Percentiles rank a stretch among this genome's conserved stretches.
Conservation (phyloP, 2,329 filamentous ascomycete species). For the Calonectria pteridis region DNA sequence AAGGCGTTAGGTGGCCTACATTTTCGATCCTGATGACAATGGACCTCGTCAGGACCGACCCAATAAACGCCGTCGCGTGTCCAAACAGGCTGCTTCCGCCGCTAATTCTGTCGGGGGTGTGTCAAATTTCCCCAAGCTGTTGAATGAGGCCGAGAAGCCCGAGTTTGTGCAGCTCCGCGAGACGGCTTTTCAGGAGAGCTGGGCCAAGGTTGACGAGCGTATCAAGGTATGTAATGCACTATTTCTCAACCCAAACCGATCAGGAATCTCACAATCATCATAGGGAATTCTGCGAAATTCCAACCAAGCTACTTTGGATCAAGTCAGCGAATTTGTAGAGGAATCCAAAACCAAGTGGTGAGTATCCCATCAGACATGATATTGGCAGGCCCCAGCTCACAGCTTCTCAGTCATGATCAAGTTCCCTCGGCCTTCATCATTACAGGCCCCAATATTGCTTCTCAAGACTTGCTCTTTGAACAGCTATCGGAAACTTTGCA, state of each 20-base stretch:
- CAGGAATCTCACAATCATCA: constrained; percentile 20
- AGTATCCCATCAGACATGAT: constrained; percentile 14
- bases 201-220: constrained; percentile 72
- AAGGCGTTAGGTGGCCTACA: constrained; percentile 66
- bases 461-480: constrained; percentile 79
- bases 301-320: constrained; percentile 70
- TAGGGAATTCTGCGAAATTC: constrained; percentile 71
- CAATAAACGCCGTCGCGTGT: constrained; percentile 69
- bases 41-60: constrained; percentile 55
- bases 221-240: constrained; percentile 61
- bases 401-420: constrained; percentile 54
- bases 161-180: constrained; percentile 66
- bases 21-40: constrained; percentile 67
- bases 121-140: constrained; percentile 62
- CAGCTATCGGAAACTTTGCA: constrained; percentile 73
- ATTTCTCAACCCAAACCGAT: constrained; percentile 32
- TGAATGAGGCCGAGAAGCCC: constrained; percentile 66
- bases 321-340: constrained; percentile 69
- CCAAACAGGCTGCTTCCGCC: constrained; percentile 51
- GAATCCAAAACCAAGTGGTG: constrained; percentile 51
- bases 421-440: constrained; percentile 80
- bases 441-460: constrained; percentile 83
- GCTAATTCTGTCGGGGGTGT: constrained; percentile 27
- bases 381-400: constrained; percentile 29
- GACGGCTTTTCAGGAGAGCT: constrained; percentile 71